phyloP scores from a whole-genome alignment of 345 rosid genomes.

The Camelina sativa region DNA sequence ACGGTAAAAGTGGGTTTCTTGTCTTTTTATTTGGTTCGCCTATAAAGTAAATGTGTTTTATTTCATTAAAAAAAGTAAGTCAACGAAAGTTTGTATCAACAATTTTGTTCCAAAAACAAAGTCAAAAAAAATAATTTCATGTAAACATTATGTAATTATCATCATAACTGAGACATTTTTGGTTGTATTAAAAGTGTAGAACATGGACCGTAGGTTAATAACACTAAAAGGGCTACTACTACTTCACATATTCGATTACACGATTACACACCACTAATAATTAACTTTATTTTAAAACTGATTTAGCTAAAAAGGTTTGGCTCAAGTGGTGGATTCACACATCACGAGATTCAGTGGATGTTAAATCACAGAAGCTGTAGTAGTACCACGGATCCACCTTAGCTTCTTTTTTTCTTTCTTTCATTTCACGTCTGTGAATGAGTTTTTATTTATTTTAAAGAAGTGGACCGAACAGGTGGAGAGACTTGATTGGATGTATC shows the following conservation, averaged over 20 bases:
- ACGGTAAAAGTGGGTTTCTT: conserved; percentile 25
- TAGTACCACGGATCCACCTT: conserved; percentile 44
- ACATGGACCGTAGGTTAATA: not conserved
- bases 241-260: conserved; percentile 7
- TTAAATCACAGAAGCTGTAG: conserved; percentile 32
- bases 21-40: conserved; percentile 10
- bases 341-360: conserved; percentile 45
- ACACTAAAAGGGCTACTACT: not conserved
- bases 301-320: not conserved
- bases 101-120: not conserved
- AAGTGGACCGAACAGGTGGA: conserved; percentile 32
- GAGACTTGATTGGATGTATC: not conserved
- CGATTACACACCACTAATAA: not conserved
- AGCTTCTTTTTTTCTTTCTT: conserved; percentile 11
- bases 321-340: conserved; percentile 38
- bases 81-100: conserved; percentile 21
- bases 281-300: not conserved
- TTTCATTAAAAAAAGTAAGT: not conserved
- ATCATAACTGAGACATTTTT: conserved; percentile 21
- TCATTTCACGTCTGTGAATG: conserved; percentile 40
- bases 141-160: not conserved
- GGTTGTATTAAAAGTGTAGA: not conserved
- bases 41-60: not conserved
- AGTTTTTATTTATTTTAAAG: not conserved
- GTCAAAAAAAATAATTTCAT: not conserved